These are phyloP conservation scores for Suillus decipiens DNA, from an alignment of 768 basidiomycete species.

Conservation along the genomic window DNA sequence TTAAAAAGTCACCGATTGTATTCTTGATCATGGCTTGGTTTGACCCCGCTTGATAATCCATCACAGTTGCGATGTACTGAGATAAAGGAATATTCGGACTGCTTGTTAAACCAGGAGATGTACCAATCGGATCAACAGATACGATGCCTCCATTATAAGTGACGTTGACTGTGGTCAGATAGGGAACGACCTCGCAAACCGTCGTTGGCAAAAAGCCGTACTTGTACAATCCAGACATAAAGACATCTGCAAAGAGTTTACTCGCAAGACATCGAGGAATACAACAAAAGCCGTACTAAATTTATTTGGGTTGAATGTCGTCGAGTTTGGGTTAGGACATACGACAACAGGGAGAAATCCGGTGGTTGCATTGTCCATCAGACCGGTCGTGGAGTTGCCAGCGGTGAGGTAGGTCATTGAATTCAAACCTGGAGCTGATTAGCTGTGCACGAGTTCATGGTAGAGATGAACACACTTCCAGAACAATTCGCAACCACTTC, in stretches of 20 bases:
- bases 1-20: constrained; percentile 9
- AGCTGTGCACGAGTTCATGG: not conserved
- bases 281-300: constrained; percentile 1
- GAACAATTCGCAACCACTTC: not conserved
- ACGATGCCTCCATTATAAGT: constrained; percentile 12
- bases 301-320: not conserved
- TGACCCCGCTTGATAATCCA: constrained; percentile 1
- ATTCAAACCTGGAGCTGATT: not conserved
- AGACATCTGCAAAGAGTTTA: not conserved
- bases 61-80: constrained; percentile 6
- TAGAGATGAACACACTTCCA: constrained; percentile 5
- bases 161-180: constrained; percentile 17
- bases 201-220: constrained; percentile 17
- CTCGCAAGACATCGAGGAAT: constrained; percentile 5
- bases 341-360: constrained; percentile 12
- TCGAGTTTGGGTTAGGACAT: constrained; percentile 1
- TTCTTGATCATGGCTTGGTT: constrained; percentile 2
- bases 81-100: not conserved
- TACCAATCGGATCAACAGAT: not conserved
- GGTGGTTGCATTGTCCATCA: not conserved
- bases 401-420: not conserved
- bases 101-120: not conserved
- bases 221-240: constrained; percentile 12
- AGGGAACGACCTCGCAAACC: constrained; percentile 16
- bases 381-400: not conserved